Conservation (phyloP, 805 yeast species). For the Candida railenensis region DNA sequence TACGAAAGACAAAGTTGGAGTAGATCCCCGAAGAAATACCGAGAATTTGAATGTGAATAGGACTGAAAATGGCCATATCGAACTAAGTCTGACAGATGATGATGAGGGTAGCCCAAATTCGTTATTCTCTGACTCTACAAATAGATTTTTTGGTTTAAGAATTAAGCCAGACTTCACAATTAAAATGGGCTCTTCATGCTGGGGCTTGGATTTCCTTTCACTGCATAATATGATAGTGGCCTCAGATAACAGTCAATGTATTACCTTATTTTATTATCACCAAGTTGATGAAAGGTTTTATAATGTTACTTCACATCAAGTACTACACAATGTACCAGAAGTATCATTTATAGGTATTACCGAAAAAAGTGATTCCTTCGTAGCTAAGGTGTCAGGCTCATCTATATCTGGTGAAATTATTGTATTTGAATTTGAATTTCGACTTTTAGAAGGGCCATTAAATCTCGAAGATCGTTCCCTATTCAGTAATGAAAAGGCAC, state of each 20-base stretch:
- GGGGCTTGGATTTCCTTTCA: slow-evolving; percentile 58
- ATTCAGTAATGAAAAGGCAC: slow-evolving; percentile 8
- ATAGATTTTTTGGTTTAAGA: slow-evolving; percentile 18
- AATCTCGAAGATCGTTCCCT: slow-evolving; percentile 4
- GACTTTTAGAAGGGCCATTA: slow-evolving; percentile 13
- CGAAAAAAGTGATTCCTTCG: slow-evolving; percentile 15
- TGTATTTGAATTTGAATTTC: slow-evolving; percentile 34
- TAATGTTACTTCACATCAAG: slow-evolving; percentile 36
- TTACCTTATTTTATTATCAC: slow-evolving; percentile 41
- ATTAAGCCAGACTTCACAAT: slow-evolving; percentile 26
- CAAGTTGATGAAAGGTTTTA: slow-evolving; percentile 22
- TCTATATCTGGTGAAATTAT: slow-evolving; percentile 50
- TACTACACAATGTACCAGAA: slow-evolving; percentile 57
- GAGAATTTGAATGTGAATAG: not conserved
- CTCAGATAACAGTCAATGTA: slow-evolving; percentile 53
- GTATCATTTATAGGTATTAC: slow-evolving; percentile 43
- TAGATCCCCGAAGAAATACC: not conserved
- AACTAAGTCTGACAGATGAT: not conserved
- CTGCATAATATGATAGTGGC: slow-evolving; percentile 37
- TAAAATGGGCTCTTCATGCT: slow-evolving; percentile 46
- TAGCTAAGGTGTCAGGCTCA: slow-evolving; percentile 27
- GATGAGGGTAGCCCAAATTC: not conserved
- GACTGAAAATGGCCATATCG: not conserved
- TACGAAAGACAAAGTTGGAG: not conserved
- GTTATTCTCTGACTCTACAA: slow-evolving; percentile 3